Evolutionary conservation across 1,284 basidiomycete species (phyloP), one percentile per base, ranked within the genome.

Genomic region (Leccinum olivaceoglutinosum): DNA sequence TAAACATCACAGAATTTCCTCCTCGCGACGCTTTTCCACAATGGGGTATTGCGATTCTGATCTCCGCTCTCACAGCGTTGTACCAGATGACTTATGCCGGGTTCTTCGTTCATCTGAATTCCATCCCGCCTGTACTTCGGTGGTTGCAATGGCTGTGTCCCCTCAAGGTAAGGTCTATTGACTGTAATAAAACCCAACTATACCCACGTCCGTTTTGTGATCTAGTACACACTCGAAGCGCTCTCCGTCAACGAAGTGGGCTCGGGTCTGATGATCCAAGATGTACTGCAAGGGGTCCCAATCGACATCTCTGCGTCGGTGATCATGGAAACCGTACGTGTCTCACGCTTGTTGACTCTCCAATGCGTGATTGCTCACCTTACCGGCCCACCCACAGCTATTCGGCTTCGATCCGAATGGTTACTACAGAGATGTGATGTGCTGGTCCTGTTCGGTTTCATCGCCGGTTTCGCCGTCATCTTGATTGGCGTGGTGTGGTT

Each of bases 341-440:
- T 63, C 49, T 64, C 32, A 8, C 1, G 1, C 21, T 49, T 4
- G 36, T 32, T 29, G 56, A 55, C 38, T 56, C 5, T 34, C 5
- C n/a, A 11, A 16, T n/a, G 44, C 21, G 36, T 21, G 3, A 39
- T 41, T 8, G 9, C 34, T 12, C 10, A 57, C 29, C 60, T 51
- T 11, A 12, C 21, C 11, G 49, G 18, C 11, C 18, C 49, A 46
- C 7, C 18, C 49, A 21, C 49, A 90, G 82, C 79, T 96, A 32
- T 96, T 96, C 71, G 94, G 93, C 2, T 95, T 95, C 70, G 81
- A 85, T 12, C 69, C 79, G 60, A 83, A 85, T 66, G 87, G 89
- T 67, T 95, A 94, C 72, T 94, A 93, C 71, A 79, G 92, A 58
- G n/a, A n/a, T n/a, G n/a, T n/a, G 90, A 96, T 69, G 90, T 96